Base-by-base conservation (phyloP, 495 filamentous ascomycete species). In the Aspergillus haitiensis region DNA sequence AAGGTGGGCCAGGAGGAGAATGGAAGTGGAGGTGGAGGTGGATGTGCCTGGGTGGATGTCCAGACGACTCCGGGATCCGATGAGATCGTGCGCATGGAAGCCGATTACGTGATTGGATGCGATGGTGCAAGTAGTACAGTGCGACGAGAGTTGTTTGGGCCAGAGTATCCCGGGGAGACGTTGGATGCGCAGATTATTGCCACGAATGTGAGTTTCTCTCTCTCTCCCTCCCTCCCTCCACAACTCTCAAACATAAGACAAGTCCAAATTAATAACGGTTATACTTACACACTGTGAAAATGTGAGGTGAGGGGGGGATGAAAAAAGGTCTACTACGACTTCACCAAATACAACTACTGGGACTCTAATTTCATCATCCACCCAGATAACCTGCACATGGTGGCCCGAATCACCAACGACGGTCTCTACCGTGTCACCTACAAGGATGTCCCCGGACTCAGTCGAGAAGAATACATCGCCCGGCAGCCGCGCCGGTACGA, bases 351-450 rank as follows among this genome's bases (percentile, higher is more conserved):
- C 58, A 77, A 71, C 34, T 84, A 77, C 60, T 72, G 75, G 64
- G 84, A 87, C 62, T 73, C 77, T 36, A 85, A 83, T 64, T 85
- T 85, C 61, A 81, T 85, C 60, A 67, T 86, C 10, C 77, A 87
- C 52, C 85, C 83, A 2, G 75, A 80, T 8, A 72, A 86, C 64
- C 85, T 80, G 60, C 84, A 82, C 74, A 84, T 88, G 81, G 83
- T 79, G 7, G 83, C 83, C 7, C 78, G 70, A 54, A 82, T 87
- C 60, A 82, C 80, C 6, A 64, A 68, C 10, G 84, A 87, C 60
- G 81, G 81, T 13, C 70, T 87, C 16, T 86, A 82, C 71, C 78
- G 84, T 3, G 79, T 87, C 49, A 80, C 84, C 7, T 87, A 86
- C 67, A 82, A 81, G 46, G 83, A 86, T 49, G 70, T 66, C 0